Conservation (phyloP, 2,329 filamentous ascomycete species). For the Penicillium expansum region DNA sequence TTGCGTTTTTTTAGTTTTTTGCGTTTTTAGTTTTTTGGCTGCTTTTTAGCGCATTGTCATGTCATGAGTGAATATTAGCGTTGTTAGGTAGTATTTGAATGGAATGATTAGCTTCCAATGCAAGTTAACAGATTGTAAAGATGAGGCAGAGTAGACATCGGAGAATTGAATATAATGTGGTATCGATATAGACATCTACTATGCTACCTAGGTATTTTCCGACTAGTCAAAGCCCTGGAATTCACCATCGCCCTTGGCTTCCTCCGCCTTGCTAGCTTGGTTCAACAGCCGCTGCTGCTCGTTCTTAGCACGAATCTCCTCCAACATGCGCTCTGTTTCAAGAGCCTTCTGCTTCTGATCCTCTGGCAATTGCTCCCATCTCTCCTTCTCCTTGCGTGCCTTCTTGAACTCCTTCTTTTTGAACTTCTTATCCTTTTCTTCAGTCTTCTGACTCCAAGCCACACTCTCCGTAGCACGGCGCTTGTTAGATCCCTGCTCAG, state of each 20-base stretch:
- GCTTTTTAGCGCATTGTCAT: not conserved
- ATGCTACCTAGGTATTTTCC: not conserved
- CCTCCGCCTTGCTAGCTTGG: conserved; percentile 20
- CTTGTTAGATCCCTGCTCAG: conserved; percentile 43
- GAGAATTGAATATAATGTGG: not conserved
- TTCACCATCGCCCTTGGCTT: conserved; percentile 41
- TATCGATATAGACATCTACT: not conserved
- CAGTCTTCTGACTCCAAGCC: conserved; percentile 71
- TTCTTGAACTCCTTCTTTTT: conserved; percentile 64
- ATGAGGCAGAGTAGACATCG: not conserved
- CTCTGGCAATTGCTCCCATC: conserved; percentile 64
- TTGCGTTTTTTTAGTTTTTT: not conserved
- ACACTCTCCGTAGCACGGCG: conserved; percentile 59
- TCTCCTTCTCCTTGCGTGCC: conserved; percentile 62
- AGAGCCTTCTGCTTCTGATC: conserved; percentile 63
- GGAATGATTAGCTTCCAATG: not conserved
- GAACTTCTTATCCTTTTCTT: conserved; percentile 62
- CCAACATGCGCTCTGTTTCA: conserved; percentile 64
- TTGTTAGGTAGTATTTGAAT: not conserved
- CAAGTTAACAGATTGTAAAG: not conserved
- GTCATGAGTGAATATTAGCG: not conserved
- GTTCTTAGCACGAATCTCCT: conserved; percentile 61
- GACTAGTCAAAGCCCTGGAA: conserved; percentile 59
- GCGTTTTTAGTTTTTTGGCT: not conserved
- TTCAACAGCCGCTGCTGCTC: conserved; percentile 26